Conservation (phyloP, 768 basidiomycete species). For the Serendipita sp. region DNA sequence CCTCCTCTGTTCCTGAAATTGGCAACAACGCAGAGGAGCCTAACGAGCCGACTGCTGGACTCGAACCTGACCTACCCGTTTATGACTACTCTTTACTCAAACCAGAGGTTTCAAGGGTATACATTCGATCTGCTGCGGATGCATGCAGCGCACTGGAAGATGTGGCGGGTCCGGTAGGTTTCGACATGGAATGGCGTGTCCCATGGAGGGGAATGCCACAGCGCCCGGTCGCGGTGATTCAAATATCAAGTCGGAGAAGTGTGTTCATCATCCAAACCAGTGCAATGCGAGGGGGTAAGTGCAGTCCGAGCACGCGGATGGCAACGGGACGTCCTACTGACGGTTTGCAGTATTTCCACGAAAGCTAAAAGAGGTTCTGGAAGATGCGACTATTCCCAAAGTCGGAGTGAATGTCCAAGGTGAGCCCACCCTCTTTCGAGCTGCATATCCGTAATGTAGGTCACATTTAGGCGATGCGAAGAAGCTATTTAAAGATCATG, state of each 20-base stretch:
- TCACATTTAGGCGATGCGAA: constrained; percentile 41
- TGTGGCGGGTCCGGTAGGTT: constrained; percentile 26
- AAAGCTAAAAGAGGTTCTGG: constrained; percentile 35
- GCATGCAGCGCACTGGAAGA: neutral
- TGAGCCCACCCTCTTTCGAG: constrained; percentile 17
- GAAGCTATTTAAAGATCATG: constrained; percentile 39
- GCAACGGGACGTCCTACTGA: neutral
- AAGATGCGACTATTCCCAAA: constrained; percentile 39
- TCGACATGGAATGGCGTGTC: constrained; percentile 74
- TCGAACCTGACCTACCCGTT: too few species aligned
- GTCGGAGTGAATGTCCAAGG: constrained; percentile 62
- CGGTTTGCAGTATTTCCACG: constrained; percentile 22
- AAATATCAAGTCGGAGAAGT: constrained; percentile 40
- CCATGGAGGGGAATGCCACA: constrained; percentile 33
- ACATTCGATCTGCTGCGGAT: neutral
- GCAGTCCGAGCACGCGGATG: too few species aligned
- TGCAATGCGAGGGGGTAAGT: constrained; percentile 32
- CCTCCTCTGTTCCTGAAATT: too few species aligned
- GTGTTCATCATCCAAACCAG: constrained; percentile 52
- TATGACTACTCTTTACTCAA: neutral
- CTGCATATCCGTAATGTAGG: constrained; percentile 1
- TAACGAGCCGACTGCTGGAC: too few species aligned
- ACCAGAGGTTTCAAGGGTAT: neutral
- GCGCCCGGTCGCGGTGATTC: constrained; percentile 59
- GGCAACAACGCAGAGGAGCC: too few species aligned